Conservation (phyloP, 495 filamentous ascomycete genomes). For the Penicillium bovifimosum region DNA sequence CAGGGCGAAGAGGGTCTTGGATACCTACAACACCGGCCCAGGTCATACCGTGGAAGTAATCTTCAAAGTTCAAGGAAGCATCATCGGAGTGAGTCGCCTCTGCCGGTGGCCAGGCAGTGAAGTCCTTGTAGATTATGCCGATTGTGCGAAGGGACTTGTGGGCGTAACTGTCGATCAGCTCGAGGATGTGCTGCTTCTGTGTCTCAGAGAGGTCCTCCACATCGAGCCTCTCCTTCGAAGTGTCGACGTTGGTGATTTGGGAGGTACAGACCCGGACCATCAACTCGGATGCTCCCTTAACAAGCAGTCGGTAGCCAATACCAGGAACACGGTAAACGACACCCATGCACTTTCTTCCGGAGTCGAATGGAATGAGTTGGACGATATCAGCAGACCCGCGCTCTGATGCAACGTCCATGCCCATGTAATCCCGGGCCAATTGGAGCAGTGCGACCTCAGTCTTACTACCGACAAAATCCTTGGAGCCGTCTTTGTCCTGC, state of each 20-base stretch:
- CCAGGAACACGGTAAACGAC: constrained; percentile 53
- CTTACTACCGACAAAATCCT: constrained; percentile 62
- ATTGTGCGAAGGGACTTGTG: constrained; percentile 57
- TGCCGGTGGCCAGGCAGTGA: constrained; percentile 54
- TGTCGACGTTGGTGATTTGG: constrained; percentile 24
- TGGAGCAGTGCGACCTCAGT: constrained; percentile 64
- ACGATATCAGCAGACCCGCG: constrained; percentile 53
- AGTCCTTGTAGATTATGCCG: constrained; percentile 59
- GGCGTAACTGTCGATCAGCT: constrained; percentile 53
- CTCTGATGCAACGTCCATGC: constrained; percentile 57
- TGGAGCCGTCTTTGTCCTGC: constrained; percentile 50
- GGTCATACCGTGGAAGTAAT: constrained; percentile 53
- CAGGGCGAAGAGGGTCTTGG: constrained; percentile 62
- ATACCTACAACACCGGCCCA: constrained; percentile 62
- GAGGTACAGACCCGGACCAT: constrained; percentile 49
- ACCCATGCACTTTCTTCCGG: constrained; percentile 63
- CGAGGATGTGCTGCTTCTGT: constrained; percentile 25
- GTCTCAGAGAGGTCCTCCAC: constrained; percentile 31
- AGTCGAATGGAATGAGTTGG: constrained; percentile 66
- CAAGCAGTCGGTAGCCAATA: constrained; percentile 54
- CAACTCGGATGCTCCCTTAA: constrained; percentile 68
- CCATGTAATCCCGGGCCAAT: constrained; percentile 55
- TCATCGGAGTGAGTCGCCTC: constrained; percentile 42
- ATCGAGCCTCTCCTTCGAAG: constrained; percentile 27
- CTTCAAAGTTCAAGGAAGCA: constrained; percentile 45